Evolutionary conservation across 352 stramenopile genomes (phyloP).

Genomic region (Phytophthora aleatoria): DNA sequence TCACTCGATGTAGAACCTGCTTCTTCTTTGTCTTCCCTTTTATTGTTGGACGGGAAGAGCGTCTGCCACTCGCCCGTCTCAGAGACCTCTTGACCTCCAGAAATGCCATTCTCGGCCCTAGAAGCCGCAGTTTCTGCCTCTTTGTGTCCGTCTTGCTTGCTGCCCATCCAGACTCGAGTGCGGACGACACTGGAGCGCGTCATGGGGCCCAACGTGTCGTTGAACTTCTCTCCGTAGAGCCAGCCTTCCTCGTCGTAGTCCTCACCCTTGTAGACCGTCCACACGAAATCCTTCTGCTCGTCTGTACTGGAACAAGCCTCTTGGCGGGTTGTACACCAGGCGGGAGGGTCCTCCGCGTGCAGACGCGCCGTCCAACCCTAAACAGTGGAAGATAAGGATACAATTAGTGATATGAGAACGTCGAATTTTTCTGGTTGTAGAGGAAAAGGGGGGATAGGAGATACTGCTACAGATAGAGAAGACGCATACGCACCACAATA

Average conservation of each 20-base stretch:
- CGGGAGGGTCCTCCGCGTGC: slow-evolving; percentile 68
- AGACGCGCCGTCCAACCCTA: slow-evolving; percentile 80
- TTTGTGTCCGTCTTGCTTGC: slow-evolving; percentile 37
- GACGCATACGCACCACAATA: slow-evolving; percentile 58
- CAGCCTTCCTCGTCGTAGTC: slow-evolving; percentile 89
- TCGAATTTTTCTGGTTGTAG: slow-evolving; percentile 3
- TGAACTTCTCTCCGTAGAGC: slow-evolving; percentile 79
- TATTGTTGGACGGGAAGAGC: slow-evolving; percentile 40
- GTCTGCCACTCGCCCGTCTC: slow-evolving; percentile 42
- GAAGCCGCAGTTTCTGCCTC: slow-evolving; percentile 5
- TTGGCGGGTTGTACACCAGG: slow-evolving; percentile 63
- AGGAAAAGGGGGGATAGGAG: neutral
- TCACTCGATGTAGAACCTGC: neutral
- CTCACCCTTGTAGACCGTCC: slow-evolving; percentile 82
- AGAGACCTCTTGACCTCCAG: slow-evolving; percentile 7
- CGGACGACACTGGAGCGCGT: slow-evolving; percentile 69
- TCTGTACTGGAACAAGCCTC: slow-evolving; percentile 52
- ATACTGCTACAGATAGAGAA: neutral
- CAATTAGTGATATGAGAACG: slow-evolving; percentile 3
- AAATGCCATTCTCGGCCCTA: slow-evolving; percentile 4
- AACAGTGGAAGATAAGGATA: slow-evolving; percentile 10
- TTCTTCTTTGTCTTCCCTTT: slow-evolving; percentile 7
- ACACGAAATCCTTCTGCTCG: slow-evolving; percentile 65
- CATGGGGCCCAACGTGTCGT: slow-evolving; percentile 66
- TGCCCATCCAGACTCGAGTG: slow-evolving; percentile 82